phyloP scores from a whole-genome alignment of 2,329 filamentous ascomycete genomes.

The Aspergillus vadensis region DNA sequence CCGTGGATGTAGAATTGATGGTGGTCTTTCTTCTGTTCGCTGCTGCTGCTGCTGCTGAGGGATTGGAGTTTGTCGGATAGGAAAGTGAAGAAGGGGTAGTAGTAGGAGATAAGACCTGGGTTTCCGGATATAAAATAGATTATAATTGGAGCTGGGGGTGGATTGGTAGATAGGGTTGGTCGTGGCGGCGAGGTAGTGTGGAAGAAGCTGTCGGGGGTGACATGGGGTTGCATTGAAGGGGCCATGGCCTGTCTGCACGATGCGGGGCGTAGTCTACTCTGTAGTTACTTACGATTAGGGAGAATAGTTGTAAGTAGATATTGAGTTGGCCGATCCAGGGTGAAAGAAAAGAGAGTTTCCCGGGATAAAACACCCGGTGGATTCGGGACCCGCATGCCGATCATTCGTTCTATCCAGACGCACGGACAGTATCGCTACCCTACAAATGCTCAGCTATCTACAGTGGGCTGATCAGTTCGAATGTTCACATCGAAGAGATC shows the following conservation, averaged over 20 bases:
- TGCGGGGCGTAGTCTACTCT: neutral
- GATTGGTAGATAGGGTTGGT: neutral
- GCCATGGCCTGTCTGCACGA: neutral
- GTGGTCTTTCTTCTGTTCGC: neutral
- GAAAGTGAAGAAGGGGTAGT: conserved; percentile 46
- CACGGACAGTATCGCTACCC: neutral
- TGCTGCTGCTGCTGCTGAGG: neutral
- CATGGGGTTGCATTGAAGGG: conserved; percentile 18
- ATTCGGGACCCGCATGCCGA: neutral
- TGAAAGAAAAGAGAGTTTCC: neutral
- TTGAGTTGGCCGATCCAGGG: neutral
- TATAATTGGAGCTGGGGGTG: conserved; percentile 21
- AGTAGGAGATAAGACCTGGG: conserved; percentile 54
- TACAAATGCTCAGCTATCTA: neutral
- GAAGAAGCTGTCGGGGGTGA: conserved; percentile 37
- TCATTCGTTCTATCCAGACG: neutral
- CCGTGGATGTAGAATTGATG: conserved; percentile 34
- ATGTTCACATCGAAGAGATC: neutral
- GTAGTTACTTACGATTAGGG: neutral
- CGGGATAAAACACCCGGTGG: neutral
- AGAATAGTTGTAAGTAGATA: neutral
- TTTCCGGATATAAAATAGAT: conserved; percentile 55
- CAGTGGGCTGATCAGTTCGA: neutral
- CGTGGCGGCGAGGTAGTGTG: conserved; percentile 18
- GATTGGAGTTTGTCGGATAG: conserved; percentile 30